Evolutionary conservation across 2,329 filamentous ascomycete species (phyloP).

Genomic region (Fusarium sp.): DNA sequence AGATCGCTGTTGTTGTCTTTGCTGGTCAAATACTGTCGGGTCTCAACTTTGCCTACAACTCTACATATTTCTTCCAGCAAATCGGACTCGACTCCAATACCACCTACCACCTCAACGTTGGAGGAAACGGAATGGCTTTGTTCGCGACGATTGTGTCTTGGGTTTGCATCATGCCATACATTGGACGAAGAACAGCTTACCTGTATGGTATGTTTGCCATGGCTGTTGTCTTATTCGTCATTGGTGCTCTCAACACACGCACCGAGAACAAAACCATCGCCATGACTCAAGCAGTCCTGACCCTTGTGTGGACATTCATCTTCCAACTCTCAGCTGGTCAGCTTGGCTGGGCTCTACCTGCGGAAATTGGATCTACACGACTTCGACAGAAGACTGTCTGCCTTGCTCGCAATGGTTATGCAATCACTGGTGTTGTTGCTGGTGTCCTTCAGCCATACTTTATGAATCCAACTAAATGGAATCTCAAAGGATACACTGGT

Average conservation of each 20-base stretch:
- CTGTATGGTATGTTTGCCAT: constrained; percentile 59
- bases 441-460: constrained; percentile 51
- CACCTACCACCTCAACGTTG: constrained; percentile 55
- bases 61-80: constrained; percentile 58
- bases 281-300: constrained; percentile 54
- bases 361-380: constrained; percentile 50
- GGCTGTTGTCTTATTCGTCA: constrained; percentile 53
- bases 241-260: constrained; percentile 58
- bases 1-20: constrained; percentile 54
- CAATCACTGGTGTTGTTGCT: constrained; percentile 38
- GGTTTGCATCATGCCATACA: constrained; percentile 55
- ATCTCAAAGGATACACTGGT: constrained; percentile 58
- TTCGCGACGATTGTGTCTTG: constrained; percentile 60
- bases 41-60: constrained; percentile 55
- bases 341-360: constrained; percentile 52
- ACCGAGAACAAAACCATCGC: constrained; percentile 43
- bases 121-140: constrained; percentile 55
- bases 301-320: constrained; percentile 51
- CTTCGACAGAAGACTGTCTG: constrained; percentile 52
- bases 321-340: constrained; percentile 56
- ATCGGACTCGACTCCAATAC: constrained; percentile 50
- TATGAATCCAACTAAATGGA: constrained; percentile 55
- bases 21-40: constrained; percentile 54
- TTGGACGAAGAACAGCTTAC: constrained; percentile 61
- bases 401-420: constrained; percentile 48